Evolutionary conservation across 345 rosid species (phyloP).

Genomic region (Moricandia arvensis): DNA sequence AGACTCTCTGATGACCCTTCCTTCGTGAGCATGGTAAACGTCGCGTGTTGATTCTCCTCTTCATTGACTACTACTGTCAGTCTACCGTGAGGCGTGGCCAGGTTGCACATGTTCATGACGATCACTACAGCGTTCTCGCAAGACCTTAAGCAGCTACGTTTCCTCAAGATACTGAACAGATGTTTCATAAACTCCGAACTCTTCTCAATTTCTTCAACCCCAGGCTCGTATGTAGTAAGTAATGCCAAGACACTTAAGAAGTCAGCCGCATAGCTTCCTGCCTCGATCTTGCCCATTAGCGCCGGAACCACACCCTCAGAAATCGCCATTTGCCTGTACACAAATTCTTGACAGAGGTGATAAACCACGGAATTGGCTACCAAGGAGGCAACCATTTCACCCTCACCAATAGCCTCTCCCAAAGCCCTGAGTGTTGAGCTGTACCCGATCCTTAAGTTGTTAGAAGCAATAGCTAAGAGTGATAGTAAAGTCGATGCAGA

Average conservation of each 20-base stretch:
- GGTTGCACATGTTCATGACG: conserved; percentile 36
- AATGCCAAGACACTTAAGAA: background rate
- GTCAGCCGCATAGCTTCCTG: background rate
- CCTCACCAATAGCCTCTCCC: conserved; percentile 43
- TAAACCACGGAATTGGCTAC: conserved; percentile 50
- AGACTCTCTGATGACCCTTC: conserved; percentile 44
- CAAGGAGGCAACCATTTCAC: conserved; percentile 38
- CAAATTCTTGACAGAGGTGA: conserved; percentile 33
- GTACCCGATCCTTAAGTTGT: conserved; percentile 3
- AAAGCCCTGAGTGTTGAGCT: conserved; percentile 1
- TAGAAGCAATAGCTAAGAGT: conserved; percentile 28
- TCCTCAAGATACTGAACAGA: conserved; percentile 48
- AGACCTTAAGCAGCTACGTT: conserved; percentile 29
- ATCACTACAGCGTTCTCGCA: conserved; percentile 50
- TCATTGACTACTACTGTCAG: conserved; percentile 37
- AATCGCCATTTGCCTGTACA: conserved; percentile 43
- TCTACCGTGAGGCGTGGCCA: conserved; percentile 30
- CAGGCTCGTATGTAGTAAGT: background rate
- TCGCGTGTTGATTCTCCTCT: conserved; percentile 39
- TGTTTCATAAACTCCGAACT: background rate
- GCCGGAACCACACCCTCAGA: conserved; percentile 41
- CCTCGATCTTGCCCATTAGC: conserved; percentile 37
- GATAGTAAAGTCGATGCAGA: conserved; percentile 53
- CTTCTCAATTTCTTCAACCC: background rate
- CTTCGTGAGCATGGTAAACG: conserved; percentile 41